Base-by-base conservation (phyloP, 2,329 filamentous ascomycete genomes). In the Beauveria brongniartii region DNA sequence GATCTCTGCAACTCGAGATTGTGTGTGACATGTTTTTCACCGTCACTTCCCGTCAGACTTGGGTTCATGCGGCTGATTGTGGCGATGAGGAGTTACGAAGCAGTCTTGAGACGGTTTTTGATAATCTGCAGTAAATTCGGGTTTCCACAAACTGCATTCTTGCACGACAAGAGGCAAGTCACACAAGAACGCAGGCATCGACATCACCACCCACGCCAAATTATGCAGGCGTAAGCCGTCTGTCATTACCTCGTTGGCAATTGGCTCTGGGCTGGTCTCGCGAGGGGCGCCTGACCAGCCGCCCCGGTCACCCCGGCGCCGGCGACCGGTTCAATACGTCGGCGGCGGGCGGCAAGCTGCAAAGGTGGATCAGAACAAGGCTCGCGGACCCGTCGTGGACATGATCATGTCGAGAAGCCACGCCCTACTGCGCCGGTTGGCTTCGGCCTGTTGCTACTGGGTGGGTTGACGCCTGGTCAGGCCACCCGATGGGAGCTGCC, bases 361-460 rank as follows among this genome's bases (percentile, higher is more conserved):
- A 40, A 50, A 34, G 22, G 55, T 40, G 44, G 46, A 41, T 12
- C 52, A 34, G 54, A 12, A 20, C n/a, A 56, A 48, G 43, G 30
- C 47, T 48, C 37, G 47, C 56, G 56, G 56, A 48, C 46, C 56
- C 55, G 46, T 48, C 55, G 34, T 57, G 55, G n/a, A 52, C 56
- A 51, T 59, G 47, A n/a, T 52, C 47, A 46, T 52, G 47, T 53
- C 40, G n/a, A 24, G 26, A 22, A 34, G 8, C 48, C 48, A 46
- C 56, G 56, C 56, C 56, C 56, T 59, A 52, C 48, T 28, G 56
- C 56, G 56, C 56, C 56, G 56, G 56, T 46, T 59, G 56, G 47
- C 47, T 24, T 52, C 56, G 56, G 56, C 47, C 22, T 53, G 22
- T 8, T 58, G 48, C 40, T 24, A 14, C 30, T 34, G 37, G 34